phyloP scores from a whole-genome alignment of 805 yeast species.

The Pichia nanzhaoensis region DNA sequence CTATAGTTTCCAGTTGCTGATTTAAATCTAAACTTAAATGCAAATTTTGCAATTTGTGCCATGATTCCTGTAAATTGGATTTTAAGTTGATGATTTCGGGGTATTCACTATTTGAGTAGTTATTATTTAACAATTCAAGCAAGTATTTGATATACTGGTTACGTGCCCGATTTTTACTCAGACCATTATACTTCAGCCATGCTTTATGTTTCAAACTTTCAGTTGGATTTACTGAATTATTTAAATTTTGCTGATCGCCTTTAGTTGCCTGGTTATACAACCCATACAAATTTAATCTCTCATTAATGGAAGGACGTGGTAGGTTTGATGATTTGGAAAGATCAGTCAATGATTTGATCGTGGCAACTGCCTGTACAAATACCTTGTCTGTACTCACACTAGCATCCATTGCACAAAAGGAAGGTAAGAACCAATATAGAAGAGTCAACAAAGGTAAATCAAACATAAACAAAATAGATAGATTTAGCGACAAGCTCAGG shows the following conservation, averaged over 20 bases:
- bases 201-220: constrained; percentile 79
- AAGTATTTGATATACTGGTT: constrained; percentile 59
- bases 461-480: too few relatives aligned
- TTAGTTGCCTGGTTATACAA: constrained; percentile 86
- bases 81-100: constrained; percentile 43
- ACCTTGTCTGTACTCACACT: constrained; percentile 35
- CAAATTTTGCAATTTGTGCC: constrained; percentile 46
- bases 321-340: constrained; percentile 54
- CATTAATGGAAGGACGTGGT: constrained; percentile 72
- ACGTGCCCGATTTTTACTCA: constrained; percentile 66
- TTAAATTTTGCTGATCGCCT: constrained; percentile 70
- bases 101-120: constrained; percentile 54
- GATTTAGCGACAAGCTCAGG: too few relatives aligned
- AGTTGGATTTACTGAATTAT: constrained; percentile 45
- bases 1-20: not conserved
- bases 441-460: too few relatives aligned
- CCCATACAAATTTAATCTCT: constrained; percentile 65
- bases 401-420: not conserved
- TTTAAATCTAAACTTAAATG: not conserved
- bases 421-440: too few relatives aligned
- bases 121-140: constrained; percentile 64
- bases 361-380: constrained; percentile 74
- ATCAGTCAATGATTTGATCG: constrained; percentile 66
- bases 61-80: constrained; percentile 58
- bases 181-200: constrained; percentile 71